Percentiles rank a stretch among this genome's conserved stretches.
Evolutionary conservation across 208 protist species (phyloP).

Genomic region (Leishmania major): DNA sequence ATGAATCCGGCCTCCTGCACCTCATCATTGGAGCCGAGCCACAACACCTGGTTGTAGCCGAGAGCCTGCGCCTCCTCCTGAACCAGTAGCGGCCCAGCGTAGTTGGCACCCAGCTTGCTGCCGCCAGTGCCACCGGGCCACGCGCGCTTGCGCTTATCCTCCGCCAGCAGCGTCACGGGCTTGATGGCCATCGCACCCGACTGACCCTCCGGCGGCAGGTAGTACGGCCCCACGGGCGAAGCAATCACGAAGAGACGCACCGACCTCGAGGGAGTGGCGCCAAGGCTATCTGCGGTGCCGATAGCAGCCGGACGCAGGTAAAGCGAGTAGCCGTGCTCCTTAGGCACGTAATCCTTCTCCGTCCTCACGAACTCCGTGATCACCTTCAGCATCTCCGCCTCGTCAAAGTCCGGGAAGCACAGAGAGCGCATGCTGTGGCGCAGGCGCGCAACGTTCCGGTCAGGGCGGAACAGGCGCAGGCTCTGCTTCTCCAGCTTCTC

Average conservation of each 20-base stretch:
- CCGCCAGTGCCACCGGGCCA: conserved; percentile 96
- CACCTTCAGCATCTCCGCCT: conserved; percentile 86
- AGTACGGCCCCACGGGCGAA: conserved; percentile 98
- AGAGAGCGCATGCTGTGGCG: conserved; percentile 83
- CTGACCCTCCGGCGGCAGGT: conserved; percentile 46
- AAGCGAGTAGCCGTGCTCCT: conserved; percentile 95
- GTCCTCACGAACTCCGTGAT: conserved; percentile 94
- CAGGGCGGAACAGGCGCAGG: conserved; percentile 96
- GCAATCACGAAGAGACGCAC: conserved; percentile 94
- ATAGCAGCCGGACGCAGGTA: conserved; percentile 98
- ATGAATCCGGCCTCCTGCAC: conserved; percentile 98
- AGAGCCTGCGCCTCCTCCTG: conserved; percentile 85
- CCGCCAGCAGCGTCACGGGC: conserved; percentile 92
- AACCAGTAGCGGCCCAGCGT: conserved; percentile 87
- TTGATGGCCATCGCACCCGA: conserved; percentile 61
- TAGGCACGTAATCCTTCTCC: conserved; percentile 94
- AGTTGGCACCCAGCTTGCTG: conserved; percentile 95
- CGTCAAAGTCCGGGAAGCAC: conserved; percentile 93
- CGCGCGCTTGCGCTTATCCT: conserved; percentile 89
- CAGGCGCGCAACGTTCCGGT: conserved; percentile 95
- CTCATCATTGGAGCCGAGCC: conserved; percentile 93
- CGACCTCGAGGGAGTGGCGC: conserved; percentile 51
- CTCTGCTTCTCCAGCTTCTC: conserved; percentile 35
- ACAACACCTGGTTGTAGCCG: conserved; percentile 97
- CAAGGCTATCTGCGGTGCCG: conserved; percentile 78